Evolutionary conservation across 2,329 filamentous ascomycete species (phyloP).

Genomic region (Colletotrichum cuscutae): DNA sequence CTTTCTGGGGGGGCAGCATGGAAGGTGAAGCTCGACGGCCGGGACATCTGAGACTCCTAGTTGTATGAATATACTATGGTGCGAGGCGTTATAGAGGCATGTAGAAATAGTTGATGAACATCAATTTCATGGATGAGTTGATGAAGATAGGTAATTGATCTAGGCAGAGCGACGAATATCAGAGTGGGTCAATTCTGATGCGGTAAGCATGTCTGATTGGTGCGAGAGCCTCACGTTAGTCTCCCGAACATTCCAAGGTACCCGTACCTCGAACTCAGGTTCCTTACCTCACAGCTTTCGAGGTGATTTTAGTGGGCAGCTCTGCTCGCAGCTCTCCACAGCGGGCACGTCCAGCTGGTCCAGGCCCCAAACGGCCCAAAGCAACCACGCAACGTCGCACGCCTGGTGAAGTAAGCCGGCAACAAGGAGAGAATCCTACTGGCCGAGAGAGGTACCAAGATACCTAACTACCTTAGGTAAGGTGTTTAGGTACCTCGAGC

Average conservation of each 20-base stretch:
- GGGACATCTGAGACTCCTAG: too few species aligned
- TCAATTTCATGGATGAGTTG: too few species aligned
- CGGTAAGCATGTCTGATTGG: conserved; percentile 14
- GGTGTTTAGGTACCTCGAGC: neutral
- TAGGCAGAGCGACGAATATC: conserved; percentile 1
- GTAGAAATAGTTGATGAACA: neutral
- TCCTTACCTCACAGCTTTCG: neutral
- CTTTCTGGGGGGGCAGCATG: neutral
- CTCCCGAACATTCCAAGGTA: neutral
- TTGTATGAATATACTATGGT: neutral
- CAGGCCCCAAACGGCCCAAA: conserved; percentile 18
- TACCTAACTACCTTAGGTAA: neutral
- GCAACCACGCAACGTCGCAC: conserved; percentile 27
- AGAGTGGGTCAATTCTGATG: conserved; percentile 13
- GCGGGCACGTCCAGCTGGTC: conserved; percentile 23
- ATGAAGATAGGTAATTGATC: neutral
- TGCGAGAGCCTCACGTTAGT: neutral
- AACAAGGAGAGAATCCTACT: conserved; percentile 23
- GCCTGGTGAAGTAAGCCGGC: conserved; percentile 16
- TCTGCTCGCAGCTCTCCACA: conserved; percentile 10
- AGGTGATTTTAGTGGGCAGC: neutral
- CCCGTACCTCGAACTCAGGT: neutral
- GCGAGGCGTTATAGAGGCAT: neutral
- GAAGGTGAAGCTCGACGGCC: neutral
- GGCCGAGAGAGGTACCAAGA: neutral